Percentiles rank a stretch among this genome's conserved stretches.
Evolutionary conservation across 208 protist species (phyloP).

Genomic region (Borovskyia barvae): DNA sequence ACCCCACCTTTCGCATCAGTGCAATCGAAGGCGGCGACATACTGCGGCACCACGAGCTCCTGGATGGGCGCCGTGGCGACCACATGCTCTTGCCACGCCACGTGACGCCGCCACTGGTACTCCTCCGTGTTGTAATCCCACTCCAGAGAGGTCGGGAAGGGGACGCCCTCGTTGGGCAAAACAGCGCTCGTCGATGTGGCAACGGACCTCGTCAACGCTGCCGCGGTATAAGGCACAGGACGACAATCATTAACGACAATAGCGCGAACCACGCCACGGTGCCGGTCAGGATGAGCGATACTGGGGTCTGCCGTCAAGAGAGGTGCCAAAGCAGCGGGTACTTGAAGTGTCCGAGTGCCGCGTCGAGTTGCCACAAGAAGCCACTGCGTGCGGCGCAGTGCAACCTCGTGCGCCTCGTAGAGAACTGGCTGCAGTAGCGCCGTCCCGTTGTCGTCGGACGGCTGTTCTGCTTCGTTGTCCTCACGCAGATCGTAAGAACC

Average conservation of each 20-base stretch:
- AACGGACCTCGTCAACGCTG: not conserved
- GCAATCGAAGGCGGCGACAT: conserved; percentile 56
- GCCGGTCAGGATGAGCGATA: conserved; percentile 63
- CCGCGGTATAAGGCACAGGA: not conserved
- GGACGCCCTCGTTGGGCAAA: not conserved
- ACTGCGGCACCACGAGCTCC: conserved; percentile 60
- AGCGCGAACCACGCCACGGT: conserved; percentile 29
- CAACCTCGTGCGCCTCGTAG: conserved; percentile 50
- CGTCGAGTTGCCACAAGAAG: conserved; percentile 53
- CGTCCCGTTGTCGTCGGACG: not conserved
- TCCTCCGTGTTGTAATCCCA: conserved; percentile 45
- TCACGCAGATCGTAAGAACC: not conserved
- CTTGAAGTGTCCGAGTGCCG: conserved; percentile 33
- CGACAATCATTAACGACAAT: conserved; percentile 14
- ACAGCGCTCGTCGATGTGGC: not conserved
- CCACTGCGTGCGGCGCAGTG: conserved; percentile 40
- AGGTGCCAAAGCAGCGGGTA: conserved; percentile 60
- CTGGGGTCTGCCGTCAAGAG: conserved; percentile 68
- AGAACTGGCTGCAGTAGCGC: conserved; percentile 53
- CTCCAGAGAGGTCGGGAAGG: conserved; percentile 9
- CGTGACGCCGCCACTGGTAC: conserved; percentile 64
- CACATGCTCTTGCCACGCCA: conserved; percentile 42
- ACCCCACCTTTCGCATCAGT: conserved; percentile 49
- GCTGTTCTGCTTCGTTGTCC: not conserved
- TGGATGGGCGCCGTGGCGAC: conserved; percentile 25